Percentiles rank a stretch among this genome's conserved stretches.
phyloP scores from a whole-genome alignment of 2,329 filamentous ascomycete species.

The Neofusicoccum umdonicola region DNA sequence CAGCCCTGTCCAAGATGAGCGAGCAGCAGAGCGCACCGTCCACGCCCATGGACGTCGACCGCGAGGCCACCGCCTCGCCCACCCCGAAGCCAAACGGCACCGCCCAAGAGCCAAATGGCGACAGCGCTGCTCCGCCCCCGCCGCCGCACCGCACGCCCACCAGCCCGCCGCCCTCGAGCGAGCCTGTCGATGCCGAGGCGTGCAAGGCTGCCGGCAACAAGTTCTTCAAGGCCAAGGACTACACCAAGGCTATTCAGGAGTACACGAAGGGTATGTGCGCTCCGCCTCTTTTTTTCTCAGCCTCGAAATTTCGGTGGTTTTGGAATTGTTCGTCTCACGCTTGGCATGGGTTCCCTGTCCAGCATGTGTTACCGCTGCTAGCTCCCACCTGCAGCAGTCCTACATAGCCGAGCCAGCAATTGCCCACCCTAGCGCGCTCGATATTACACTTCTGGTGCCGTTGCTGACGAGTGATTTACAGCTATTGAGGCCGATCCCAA shows the following conservation, averaged over 20 bases:
- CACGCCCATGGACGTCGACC: conserved; percentile 75
- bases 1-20: conserved; percentile 59
- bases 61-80: conserved; percentile 59
- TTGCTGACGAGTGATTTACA: conserved; percentile 39
- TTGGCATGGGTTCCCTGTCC: background rate
- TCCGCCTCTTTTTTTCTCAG: background rate
- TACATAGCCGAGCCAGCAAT: background rate
- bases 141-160: conserved; percentile 65
- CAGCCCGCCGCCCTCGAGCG: conserved; percentile 42
- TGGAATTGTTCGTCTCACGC: background rate
- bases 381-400: background rate
- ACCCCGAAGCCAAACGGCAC: conserved; percentile 48
- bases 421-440: conserved; percentile 20
- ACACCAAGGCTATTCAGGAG: conserved; percentile 80
- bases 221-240: conserved; percentile 94
- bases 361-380: background rate
- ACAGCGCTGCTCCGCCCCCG: conserved; percentile 55
- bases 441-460: background rate
- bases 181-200: conserved; percentile 74
- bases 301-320: conserved; percentile 1
- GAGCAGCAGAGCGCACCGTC: conserved; percentile 45
- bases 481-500: conserved; percentile 84
- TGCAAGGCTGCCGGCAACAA: conserved; percentile 95
- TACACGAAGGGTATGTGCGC: conserved; percentile 81
- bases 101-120: conserved; percentile 35